Percentiles rank a stretch among this genome's conserved stretches.
Evolutionary conservation across 2,329 filamentous ascomycete species (phyloP).

Genomic region (Metarhizium sp.): DNA sequence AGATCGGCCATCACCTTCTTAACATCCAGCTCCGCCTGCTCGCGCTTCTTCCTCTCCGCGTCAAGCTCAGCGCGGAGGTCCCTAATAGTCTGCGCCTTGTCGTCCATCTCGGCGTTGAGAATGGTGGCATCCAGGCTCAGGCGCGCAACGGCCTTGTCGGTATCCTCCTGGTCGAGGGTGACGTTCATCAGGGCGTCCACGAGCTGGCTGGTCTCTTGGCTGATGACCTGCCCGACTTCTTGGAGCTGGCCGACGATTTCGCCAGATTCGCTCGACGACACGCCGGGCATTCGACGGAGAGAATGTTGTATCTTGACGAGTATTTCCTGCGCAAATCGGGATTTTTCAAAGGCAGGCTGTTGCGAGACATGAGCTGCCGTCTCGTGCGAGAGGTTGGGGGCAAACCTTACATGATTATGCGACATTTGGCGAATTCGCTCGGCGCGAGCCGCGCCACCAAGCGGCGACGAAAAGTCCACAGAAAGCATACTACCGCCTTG

Average conservation of each 20-base stretch:
- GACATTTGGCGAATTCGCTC: conserved; percentile 29
- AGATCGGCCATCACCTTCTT: conserved; percentile 14
- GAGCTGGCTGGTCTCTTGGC: conserved; percentile 28
- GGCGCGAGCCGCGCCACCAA: conserved; percentile 24
- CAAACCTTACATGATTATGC: conserved; percentile 25
- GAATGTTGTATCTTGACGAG: conserved; percentile 28
- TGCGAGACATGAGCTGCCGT: not conserved
- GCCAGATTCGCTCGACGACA: conserved; percentile 23
- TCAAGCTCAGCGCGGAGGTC: conserved; percentile 21
- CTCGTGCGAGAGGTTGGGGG: not conserved
- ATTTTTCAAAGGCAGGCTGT: conserved; percentile 25
- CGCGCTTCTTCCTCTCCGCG: conserved; percentile 21
- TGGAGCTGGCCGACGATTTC: conserved; percentile 26
- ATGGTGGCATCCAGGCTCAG: conserved; percentile 30
- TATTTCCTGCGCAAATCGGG: conserved; percentile 23
- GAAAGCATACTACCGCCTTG: conserved; percentile 20
- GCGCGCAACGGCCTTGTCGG: conserved; percentile 26
- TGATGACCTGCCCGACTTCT: conserved; percentile 27
- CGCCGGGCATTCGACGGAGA: conserved; percentile 29
- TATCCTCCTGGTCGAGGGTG: conserved; percentile 27
- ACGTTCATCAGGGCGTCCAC: conserved; percentile 28
- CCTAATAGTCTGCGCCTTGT: conserved; percentile 22
- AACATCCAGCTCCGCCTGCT: conserved; percentile 17
- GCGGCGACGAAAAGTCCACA: conserved; percentile 30
- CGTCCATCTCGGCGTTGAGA: conserved; percentile 23